Evolutionary conservation across 2,329 filamentous ascomycete species (phyloP), one percentile per base, ranked within the genome.

Genomic region (Zalaria obscura): DNA sequence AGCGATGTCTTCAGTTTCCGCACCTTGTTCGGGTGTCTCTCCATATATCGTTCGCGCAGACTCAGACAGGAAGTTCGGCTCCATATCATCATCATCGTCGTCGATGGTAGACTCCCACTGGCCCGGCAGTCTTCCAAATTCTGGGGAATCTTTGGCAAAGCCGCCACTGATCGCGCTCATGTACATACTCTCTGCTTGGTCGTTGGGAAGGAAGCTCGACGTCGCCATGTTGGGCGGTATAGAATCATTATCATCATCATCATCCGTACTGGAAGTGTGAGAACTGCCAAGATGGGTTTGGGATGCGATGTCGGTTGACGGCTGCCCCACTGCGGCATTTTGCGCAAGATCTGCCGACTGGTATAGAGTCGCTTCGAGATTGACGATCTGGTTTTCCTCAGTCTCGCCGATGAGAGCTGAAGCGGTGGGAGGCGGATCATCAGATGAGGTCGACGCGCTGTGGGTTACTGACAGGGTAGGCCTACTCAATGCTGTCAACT

Each of bases 161-260:
- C 37, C 44, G 11, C 40, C 35, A 29, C 46, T 75, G 42, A 77
- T 63, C 7, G 73, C 76, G 53, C 76, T 89, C 78, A 87, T 80
- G 52, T 91, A 93, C 78, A 93, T 83, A 57, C 85, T 91, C 54
- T 85, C 78, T 0, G 83, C 83, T 47, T 89, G 83, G 46, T 86
- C 81, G 44, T 86, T 82, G 31, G 75, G 85, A 53, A 83, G 89
- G 1, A 87, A 54, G 34, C 75, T 78, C 4, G 84, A 89, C 47
- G 63, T 51, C 8, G 59, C 39, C 49, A 61, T 45, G n/a, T 54
- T 54, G 2, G 18, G 18, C 18, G 18, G 18, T 18, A 18, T 18
- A 18, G 18, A 2, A 18, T 18, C 18, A 18, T 18, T 18, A 18
- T 18, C 18, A 18, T 18, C 18, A 18, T 18, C 18, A 18, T 18